phyloP scores from a whole-genome alignment of 2,329 filamentous ascomycete genomes.

The Colletotrichum orchidophilum region DNA sequence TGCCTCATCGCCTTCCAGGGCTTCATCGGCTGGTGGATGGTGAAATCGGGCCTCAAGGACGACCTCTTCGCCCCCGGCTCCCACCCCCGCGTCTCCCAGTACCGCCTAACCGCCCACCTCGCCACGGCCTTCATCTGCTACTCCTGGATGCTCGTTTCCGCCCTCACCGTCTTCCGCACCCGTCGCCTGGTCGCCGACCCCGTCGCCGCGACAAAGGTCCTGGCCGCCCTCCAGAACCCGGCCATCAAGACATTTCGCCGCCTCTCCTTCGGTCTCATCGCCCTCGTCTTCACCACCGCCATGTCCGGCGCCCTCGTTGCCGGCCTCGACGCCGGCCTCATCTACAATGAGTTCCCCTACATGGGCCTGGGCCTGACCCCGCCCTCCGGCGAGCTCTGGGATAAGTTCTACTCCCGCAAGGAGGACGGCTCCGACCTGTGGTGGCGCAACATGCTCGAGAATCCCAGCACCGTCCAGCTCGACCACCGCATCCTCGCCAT shows the following conservation, averaged over 20 bases:
- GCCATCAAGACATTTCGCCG: constrained; percentile 78
- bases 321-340: constrained; percentile 92
- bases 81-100: constrained; percentile 93
- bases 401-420: constrained; percentile 83
- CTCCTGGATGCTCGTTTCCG: constrained; percentile 91
- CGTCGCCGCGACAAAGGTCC: constrained; percentile 65
- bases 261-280: constrained; percentile 74
- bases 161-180: constrained; percentile 83
- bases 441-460: constrained; percentile 98
- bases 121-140: constrained; percentile 94
- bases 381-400: constrained; percentile 83
- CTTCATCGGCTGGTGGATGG: constrained; percentile 99
- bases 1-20: constrained; percentile 94
- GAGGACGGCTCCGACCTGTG: constrained; percentile 84
- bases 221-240: constrained; percentile 72
- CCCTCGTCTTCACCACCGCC: constrained; percentile 86
- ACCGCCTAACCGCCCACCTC: constrained; percentile 89
- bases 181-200: constrained; percentile 77
- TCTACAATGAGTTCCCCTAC: constrained; percentile 98
- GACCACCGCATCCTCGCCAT: constrained; percentile 94
- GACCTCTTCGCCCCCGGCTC: constrained; percentile 92
- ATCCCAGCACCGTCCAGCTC: constrained; percentile 93
- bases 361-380: constrained; percentile 90
- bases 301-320: constrained; percentile 95
- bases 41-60: constrained; percentile 94